Conservation (phyloP, 306 rosid species). For the Vigna unguiculata region DNA sequence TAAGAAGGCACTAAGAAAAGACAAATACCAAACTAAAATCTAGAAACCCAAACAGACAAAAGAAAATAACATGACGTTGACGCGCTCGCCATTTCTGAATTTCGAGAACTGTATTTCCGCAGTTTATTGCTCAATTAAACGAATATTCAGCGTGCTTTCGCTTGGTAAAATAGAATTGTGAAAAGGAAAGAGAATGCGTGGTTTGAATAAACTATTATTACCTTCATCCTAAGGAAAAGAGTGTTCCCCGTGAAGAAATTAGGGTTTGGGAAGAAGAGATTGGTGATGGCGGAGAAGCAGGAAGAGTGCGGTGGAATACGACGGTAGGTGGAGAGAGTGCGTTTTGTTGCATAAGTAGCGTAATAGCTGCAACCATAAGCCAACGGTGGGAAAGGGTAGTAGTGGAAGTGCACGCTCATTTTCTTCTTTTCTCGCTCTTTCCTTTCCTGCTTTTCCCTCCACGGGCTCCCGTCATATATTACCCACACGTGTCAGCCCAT, state of each 20-base stretch:
- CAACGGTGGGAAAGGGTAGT: constrained; percentile 29
- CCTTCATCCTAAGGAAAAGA: constrained; percentile 70
- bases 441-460: constrained; percentile 22
- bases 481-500: constrained; percentile 48
- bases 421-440: constrained; percentile 27
- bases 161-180: not conserved
- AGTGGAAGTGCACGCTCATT: constrained; percentile 30
- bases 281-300: not conserved
- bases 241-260: constrained; percentile 77
- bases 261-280: constrained; percentile 52
- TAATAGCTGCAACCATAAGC: constrained; percentile 56
- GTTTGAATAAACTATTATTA: constrained; percentile 51
- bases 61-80: not conserved
- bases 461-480: constrained; percentile 42
- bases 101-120: not conserved
- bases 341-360: constrained; percentile 14
- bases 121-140: not conserved
- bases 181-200: not conserved
- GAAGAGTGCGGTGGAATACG: constrained; percentile 26
- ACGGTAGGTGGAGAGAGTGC: constrained; percentile 1
- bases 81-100: not conserved
- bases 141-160: not conserved
- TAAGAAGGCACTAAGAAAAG: not conserved
- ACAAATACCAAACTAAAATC: not conserved
- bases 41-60: not conserved